Base-by-base conservation (phyloP, 305 asterid species). In the Fraxinus greggii region DNA sequence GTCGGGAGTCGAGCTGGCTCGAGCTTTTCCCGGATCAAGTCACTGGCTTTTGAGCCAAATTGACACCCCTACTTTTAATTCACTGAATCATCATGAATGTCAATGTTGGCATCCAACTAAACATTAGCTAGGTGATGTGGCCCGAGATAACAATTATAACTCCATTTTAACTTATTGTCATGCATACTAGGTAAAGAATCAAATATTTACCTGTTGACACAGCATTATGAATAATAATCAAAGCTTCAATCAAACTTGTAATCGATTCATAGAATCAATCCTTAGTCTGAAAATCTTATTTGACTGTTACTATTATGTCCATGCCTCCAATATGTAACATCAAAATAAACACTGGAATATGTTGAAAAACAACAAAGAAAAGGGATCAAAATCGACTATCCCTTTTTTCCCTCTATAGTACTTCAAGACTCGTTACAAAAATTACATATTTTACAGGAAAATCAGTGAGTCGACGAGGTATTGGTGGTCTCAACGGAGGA, bases 401-500 rank as follows among this genome's bases (percentile, higher is more conserved):
- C 23, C 63, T 13, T 8, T 24, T 6, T 1, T 1, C 13, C 3
- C 79, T 63, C 76, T 83, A 54, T 76, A 67, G 13, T 26, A 32
- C 77, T 23, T 26, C 72, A 31, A 13, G 42, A 81, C 65, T 80
- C 1, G 2, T 56, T 48, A 51, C 70, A 81, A 83, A 72, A 74
- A 84, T 88, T 86, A 84, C 88, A 87, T n/a, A 54, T 77, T 73
- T 24, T 32, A 76, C 79, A 79, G 26, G 13, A 42, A 83, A 77
- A 75, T 89, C 84, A 91, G 76, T 88, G 83, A 38, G 85, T 83
- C 5, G 89, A 89, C 5, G 88, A 86, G 40, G 90, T 80, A 0
- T 94, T 83, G 45, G 91, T 82, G 7, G 89, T 90, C 13, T 87
- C 92, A 0, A 89, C 77, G 78, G 97, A 91, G 29, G 93, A 88